A percentile compares a stretch with the other conserved stretches of the same genome.
These are phyloP conservation scores for Ganoderma meredithae DNA, from an alignment of 1,284 basidiomycete species.

Conservation along the genomic window DNA sequence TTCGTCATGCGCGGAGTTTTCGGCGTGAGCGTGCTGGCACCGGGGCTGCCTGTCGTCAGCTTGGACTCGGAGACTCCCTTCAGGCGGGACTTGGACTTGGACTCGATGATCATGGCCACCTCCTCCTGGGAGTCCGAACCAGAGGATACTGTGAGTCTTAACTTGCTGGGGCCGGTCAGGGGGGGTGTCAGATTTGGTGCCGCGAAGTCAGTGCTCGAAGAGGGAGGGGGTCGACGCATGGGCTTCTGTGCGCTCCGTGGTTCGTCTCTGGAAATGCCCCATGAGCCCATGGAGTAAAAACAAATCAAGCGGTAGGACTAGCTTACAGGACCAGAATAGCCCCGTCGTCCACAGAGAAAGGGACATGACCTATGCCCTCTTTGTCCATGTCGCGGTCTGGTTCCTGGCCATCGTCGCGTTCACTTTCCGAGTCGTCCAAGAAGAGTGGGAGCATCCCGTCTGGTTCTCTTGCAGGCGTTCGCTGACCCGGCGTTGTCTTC, in stretches of 20 bases:
- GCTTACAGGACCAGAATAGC: constrained; percentile 57
- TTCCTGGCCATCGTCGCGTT: constrained; percentile 34
- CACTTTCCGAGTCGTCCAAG: constrained; percentile 40
- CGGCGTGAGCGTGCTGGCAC: not conserved
- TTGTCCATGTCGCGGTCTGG: not conserved
- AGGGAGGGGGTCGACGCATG: constrained; percentile 33
- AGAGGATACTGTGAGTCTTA: constrained; percentile 1
- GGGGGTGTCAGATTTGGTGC: too few relatives aligned
- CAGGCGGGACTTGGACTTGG: constrained; percentile 1
- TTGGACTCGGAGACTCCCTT: constrained; percentile 4
- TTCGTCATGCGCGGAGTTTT: constrained; percentile 46
- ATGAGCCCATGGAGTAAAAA: too few relatives aligned
- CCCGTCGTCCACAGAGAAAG: constrained; percentile 40
- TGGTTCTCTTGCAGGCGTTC: not conserved
- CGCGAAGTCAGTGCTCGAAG: not conserved
- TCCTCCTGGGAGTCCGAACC: constrained; percentile 28
- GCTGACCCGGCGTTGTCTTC: not conserved
- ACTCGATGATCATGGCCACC: constrained; percentile 12
- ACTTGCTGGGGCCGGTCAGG: not conserved
- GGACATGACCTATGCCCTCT: constrained; percentile 2
- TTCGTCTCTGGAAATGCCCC: constrained; percentile 48
- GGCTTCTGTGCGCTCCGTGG: constrained; percentile 56
- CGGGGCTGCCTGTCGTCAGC: constrained; percentile 7
- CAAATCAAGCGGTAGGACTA: too few relatives aligned
- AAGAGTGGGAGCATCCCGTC: constrained; percentile 25